A percentile compares a stretch with the other conserved stretches of the same genome.
These are phyloP conservation scores for Blastocystis sp. DNA, from an alignment of 352 stramenopile species.

Conservation along the genomic window DNA sequence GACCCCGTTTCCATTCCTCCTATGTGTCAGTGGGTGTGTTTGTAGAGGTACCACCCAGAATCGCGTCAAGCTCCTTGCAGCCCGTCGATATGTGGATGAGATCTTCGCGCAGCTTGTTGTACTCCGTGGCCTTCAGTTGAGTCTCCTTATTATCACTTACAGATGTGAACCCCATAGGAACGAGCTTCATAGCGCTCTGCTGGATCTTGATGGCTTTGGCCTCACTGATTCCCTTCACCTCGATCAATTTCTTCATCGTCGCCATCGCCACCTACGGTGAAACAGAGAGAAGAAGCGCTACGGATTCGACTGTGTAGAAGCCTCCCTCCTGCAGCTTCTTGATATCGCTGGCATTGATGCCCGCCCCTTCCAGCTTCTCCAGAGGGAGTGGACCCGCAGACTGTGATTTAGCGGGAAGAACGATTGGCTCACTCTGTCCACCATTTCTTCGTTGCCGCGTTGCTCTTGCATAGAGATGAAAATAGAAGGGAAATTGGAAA, in stretches of 20 bases:
- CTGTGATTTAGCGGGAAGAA: background rate
- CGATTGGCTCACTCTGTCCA: background rate
- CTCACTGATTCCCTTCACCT: slow-evolving; percentile 56
- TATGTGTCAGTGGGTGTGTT: slow-evolving; percentile 30
- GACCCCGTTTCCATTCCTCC: slow-evolving; percentile 96
- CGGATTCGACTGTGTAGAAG: slow-evolving; percentile 95
- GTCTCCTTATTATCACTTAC: no score
- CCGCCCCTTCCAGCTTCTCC: slow-evolving; percentile 78
- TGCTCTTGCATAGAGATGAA: slow-evolving; percentile 5
- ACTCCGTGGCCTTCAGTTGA: slow-evolving; percentile 71
- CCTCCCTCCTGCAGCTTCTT: slow-evolving; percentile 94
- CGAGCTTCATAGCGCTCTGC: slow-evolving; percentile 81
- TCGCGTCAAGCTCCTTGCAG: slow-evolving; percentile 63
- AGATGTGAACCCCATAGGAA: slow-evolving; percentile 97
- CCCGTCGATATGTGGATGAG: slow-evolving; percentile 90
- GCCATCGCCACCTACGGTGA: slow-evolving; percentile 79
- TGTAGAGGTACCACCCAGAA: slow-evolving; percentile 78
- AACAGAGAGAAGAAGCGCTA: background rate
- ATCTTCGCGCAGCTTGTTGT: slow-evolving; percentile 76
- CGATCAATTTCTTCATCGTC: slow-evolving; percentile 90
- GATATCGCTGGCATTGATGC: slow-evolving; percentile 82
- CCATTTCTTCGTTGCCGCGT: background rate
- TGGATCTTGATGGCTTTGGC: no score
- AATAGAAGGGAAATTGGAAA: background rate
- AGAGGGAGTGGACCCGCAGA: slow-evolving; percentile 62